These are phyloP conservation scores for Abelmoschus esculentus DNA, from an alignment of 345 rosid species.

Conservation along the genomic window DNA sequence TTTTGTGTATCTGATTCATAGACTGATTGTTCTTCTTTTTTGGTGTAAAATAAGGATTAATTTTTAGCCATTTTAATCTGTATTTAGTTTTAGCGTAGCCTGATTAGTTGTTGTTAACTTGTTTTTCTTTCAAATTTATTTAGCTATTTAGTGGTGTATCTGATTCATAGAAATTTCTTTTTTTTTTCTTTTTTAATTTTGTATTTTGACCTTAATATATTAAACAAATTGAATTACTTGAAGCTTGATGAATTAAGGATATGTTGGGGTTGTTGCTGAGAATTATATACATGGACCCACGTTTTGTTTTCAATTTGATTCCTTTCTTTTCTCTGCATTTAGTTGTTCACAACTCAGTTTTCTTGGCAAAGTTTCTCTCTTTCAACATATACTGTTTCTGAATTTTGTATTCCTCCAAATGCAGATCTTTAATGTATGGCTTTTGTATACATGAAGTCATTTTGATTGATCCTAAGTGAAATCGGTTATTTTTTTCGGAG, in stretches of 20 bases:
- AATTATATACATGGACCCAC: neutral
- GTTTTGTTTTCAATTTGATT: neutral
- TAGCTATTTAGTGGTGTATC: neutral
- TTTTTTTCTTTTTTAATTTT: neutral
- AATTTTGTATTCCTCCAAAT: neutral
- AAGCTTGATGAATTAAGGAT: no score
- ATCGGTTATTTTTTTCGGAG: neutral
- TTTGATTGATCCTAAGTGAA: neutral
- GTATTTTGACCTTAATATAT: neutral
- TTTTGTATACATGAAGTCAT: neutral
- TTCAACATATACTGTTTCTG: neutral
- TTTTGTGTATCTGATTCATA: neutral
- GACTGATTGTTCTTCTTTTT: neutral
- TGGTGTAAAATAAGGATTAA: neutral
- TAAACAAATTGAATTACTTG: neutral
- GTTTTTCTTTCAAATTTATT: neutral
- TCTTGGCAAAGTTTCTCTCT: neutral
- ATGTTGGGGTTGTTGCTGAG: no score
- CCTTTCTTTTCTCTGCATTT: no score
- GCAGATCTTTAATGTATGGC: neutral
- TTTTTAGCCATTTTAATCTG: neutral
- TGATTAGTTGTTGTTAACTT: neutral
- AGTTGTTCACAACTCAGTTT: neutral
- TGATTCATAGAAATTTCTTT: no score
- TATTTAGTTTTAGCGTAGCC: neutral